Evolutionary conservation across 176 grass and related monocot genomes (phyloP), one percentile per base, ranked within the genome.

Genomic region (Puccinellia tenuiflora): DNA sequence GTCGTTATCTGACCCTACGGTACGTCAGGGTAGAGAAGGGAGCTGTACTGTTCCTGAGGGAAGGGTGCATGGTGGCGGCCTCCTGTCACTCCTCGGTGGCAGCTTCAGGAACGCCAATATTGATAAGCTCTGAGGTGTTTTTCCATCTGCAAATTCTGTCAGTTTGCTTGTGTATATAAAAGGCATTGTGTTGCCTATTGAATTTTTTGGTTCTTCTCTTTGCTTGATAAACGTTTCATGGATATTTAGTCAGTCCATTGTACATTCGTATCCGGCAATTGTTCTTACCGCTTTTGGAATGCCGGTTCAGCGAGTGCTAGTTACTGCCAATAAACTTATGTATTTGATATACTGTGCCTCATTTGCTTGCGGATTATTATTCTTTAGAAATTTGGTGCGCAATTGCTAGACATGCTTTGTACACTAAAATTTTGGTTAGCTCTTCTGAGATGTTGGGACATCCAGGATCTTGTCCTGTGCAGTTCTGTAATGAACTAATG

Each of bases 1-100:
- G 1, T 85, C 84, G 4, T 61, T 75, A 5, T 83, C 79, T 59
- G 83, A 78, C 17, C 86, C 78, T 60, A 82, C 80, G 1, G 83
- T 83, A 16, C 79, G 78, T 21, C 63, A 80, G 20, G 82, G 75
- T 66, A 89, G 82, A 82, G 89, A 84, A 79, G 92, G 50, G 62
- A 81, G 50, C 26, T 68, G 86, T 78, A 25, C 76, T 38, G 85
- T 90, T 55, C 92, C 92, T 9, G 92, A 94, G 53, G 92, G 92
- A 28, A 89, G 92, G 73, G 92, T 94, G 31, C 92, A 94, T 38
- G 92, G 92, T 68, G 92, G 92, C 22, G 85, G 87, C 15, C 85
- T 94, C 25, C 50, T 94, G 62, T 90, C 92, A 85, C 87, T 90
- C 34, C 90, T 94, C 25, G 86, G 86, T 59, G 89, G 92, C 61